Evolutionary conservation across 495 filamentous ascomycete genomes (phyloP).

Genomic region (Talaromyces adpressus): DNA sequence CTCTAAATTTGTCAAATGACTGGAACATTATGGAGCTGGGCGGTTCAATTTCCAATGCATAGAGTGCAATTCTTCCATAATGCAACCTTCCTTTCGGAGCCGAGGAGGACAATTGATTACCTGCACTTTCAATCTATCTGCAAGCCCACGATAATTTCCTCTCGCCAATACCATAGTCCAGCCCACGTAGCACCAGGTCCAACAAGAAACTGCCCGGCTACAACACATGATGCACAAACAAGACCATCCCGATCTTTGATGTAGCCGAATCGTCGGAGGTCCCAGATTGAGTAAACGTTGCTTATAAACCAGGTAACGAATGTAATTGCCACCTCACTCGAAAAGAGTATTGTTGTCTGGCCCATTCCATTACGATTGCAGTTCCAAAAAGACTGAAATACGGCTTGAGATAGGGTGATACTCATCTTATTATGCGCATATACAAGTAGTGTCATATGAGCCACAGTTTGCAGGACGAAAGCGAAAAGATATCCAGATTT

Average conservation of each 20-base stretch:
- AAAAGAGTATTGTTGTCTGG: neutral
- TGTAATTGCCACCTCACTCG: neutral
- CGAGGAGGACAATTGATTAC: neutral
- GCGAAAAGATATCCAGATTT: neutral
- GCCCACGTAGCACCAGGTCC: neutral
- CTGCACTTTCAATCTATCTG: neutral
- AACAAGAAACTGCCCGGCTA: neutral
- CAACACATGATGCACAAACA: neutral
- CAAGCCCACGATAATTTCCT: neutral
- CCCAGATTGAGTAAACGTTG: neutral
- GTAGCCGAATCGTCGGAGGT: neutral
- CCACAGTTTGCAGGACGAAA: neutral
- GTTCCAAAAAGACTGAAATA: neutral
- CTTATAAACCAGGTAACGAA: neutral
- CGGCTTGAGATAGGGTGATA: neutral
- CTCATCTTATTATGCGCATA: neutral
- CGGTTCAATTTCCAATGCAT: no score
- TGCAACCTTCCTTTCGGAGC: no score
- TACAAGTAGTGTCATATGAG: neutral
- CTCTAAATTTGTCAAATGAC: no score
- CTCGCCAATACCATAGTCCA: neutral
- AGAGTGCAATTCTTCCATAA: neutral
- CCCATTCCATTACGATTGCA: neutral
- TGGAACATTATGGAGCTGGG: no score
- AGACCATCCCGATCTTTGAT: neutral